Conservation (phyloP, 192 early-diverging fungal species). For the Geranomyces michiganensis region DNA sequence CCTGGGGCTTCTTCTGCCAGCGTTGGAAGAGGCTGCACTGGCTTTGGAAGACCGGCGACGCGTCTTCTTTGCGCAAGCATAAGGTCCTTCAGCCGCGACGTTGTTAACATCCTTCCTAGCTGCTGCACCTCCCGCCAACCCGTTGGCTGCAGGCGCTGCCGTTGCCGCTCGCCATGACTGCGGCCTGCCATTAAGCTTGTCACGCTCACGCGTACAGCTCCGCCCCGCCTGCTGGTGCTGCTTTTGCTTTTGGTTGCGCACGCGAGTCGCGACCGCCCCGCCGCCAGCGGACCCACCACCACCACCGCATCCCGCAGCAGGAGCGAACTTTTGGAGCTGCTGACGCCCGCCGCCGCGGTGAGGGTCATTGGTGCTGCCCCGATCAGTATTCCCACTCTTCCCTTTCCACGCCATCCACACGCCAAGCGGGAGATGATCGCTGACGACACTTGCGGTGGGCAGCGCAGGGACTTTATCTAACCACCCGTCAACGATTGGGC, state of each 20-base stretch:
- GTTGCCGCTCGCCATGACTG: too few relatives aligned
- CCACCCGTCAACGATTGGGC: conserved; percentile 19
- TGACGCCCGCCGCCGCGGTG: background rate
- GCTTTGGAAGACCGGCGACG: too few relatives aligned
- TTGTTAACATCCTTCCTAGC: too few relatives aligned
- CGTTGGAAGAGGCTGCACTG: too few relatives aligned
- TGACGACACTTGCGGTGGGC: conserved; percentile 13
- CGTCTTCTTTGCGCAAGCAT: too few relatives aligned
- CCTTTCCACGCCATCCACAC: conserved; percentile 12
- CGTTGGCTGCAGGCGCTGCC: too few relatives aligned
- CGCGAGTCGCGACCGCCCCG: background rate
- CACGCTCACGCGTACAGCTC: too few relatives aligned
- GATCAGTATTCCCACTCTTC: background rate
- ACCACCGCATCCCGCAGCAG: background rate
- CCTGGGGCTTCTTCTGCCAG: too few relatives aligned
- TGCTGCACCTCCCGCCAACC: too few relatives aligned
- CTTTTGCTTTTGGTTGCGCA: conserved; percentile 7
- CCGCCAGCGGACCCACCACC: background rate
- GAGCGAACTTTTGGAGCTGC: background rate
- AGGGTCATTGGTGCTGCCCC: background rate
- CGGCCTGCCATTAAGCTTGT: too few relatives aligned
- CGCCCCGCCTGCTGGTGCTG: conserved; percentile 6
- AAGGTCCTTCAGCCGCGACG: too few relatives aligned
- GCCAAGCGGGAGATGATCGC: conserved; percentile 26
- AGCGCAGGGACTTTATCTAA: background rate